phyloP scores from a whole-genome alignment of 2,329 filamentous ascomycete genomes.

The Aspergillus ochraceus region DNA sequence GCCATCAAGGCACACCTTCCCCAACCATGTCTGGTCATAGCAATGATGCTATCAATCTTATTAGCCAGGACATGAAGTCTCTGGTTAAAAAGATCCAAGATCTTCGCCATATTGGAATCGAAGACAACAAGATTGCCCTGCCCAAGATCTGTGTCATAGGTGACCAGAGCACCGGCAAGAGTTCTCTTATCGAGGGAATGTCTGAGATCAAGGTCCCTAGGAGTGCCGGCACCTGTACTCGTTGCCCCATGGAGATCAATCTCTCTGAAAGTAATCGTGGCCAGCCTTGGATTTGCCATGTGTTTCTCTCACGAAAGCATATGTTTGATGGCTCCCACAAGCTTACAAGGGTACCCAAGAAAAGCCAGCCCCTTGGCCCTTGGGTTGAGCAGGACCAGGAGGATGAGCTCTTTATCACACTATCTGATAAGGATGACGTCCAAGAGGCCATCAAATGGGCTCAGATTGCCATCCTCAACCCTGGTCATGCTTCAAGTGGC shows the following conservation, averaged over 20 bases:
- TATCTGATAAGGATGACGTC: conserved; percentile 63
- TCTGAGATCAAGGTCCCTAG: conserved; percentile 69
- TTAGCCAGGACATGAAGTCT: conserved; percentile 36
- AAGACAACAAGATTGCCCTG: conserved; percentile 64
- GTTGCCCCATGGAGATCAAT: conserved; percentile 78
- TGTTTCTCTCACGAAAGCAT: conserved; percentile 68
- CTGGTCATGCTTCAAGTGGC: conserved; percentile 51
- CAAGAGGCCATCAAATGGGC: conserved; percentile 70
- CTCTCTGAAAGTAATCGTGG: conserved; percentile 54
- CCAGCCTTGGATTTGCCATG: conserved; percentile 63
- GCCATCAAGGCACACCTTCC: not conserved
- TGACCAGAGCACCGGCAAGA: conserved; percentile 84
- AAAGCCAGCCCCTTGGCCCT: conserved; percentile 59
- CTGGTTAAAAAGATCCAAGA: conserved; percentile 50
- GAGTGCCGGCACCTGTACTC: conserved; percentile 71
- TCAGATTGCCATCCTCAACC: conserved; percentile 75
- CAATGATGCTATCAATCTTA: conserved; percentile 25
- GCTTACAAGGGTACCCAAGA: conserved; percentile 51
- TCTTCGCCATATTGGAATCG: conserved; percentile 71
- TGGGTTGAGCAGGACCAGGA: conserved; percentile 58
- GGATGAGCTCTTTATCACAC: conserved; percentile 61
- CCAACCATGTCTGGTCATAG: not conserved
- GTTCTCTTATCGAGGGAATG: conserved; percentile 63
- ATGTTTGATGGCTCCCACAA: conserved; percentile 42
- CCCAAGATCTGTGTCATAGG: conserved; percentile 82